Conservation (phyloP, 2,329 filamentous ascomycete genomes). For the Bretziella fagacearum region DNA sequence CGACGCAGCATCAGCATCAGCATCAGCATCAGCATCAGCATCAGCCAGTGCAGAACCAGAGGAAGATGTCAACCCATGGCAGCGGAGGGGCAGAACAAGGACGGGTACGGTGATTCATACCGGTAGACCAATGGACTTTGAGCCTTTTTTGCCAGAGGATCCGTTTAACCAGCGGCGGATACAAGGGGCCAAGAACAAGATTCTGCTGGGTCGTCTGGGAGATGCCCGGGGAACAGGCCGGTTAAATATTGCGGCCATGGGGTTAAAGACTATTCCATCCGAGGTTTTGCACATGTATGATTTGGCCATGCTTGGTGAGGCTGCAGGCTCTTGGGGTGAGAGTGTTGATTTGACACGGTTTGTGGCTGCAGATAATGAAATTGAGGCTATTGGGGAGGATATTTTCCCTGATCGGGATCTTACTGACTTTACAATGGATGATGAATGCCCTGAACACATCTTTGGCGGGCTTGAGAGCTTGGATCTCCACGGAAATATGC, state of each 20-base stretch:
- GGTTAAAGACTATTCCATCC: constrained; percentile 58
- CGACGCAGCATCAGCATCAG: no score
- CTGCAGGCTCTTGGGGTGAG: constrained; percentile 68
- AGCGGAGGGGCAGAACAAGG: constrained; percentile 9
- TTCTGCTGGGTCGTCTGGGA: constrained; percentile 56
- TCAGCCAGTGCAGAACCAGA: background rate
- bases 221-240: constrained; percentile 60
- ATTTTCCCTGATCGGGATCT: constrained; percentile 61
- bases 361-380: constrained; percentile 76
- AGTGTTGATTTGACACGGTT: constrained; percentile 74
- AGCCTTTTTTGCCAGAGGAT: constrained; percentile 25
- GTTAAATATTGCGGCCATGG: constrained; percentile 76
- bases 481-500: constrained; percentile 71
- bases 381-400: constrained; percentile 53
- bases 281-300: constrained; percentile 89
- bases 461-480: constrained; percentile 69
- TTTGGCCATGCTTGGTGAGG: constrained; percentile 45
- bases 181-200: constrained; percentile 42
- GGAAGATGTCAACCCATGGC: constrained; percentile 28
- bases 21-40: no score
- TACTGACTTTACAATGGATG: constrained; percentile 30
- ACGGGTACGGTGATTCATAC: constrained; percentile 13
- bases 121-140: constrained; percentile 2
- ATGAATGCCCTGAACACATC: constrained; percentile 54
- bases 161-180: constrained; percentile 53